Conservation (phyloP, 345 rosid genomes). For the Corchorus capsularis region DNA sequence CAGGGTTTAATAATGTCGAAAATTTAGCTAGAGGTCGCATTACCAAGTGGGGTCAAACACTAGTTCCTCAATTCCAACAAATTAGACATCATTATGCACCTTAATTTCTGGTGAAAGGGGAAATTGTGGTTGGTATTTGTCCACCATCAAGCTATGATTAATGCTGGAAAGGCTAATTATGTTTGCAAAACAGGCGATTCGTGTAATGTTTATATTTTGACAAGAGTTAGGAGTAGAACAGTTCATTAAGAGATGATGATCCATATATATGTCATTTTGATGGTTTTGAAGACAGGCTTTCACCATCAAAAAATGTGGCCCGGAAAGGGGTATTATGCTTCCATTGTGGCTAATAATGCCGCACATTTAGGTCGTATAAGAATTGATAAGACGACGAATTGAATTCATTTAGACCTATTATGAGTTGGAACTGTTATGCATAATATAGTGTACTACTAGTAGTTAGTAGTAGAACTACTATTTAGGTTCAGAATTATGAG, state of each 20-base stretch:
- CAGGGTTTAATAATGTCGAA: constrained; percentile 14
- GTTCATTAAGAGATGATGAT: neutral
- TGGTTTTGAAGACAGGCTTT: neutral
- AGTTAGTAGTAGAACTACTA: neutral
- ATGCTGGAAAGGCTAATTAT: neutral
- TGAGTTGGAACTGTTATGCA: neutral
- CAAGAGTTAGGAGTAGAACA: neutral
- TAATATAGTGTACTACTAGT: neutral
- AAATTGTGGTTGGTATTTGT: neutral
- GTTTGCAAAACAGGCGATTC: neutral
- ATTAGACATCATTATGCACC: neutral
- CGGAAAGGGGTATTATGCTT: neutral
- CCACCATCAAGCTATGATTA: neutral
- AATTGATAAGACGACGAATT: neutral
- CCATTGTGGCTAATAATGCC: neutral
- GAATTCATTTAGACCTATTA: neutral
- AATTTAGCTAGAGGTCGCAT: constrained; percentile 2
- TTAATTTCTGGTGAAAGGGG: constrained; percentile 2
- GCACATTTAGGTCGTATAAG: constrained; percentile 5
- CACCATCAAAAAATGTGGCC: neutral
- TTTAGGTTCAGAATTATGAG: neutral
- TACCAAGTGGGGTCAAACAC: neutral
- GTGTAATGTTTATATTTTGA: neutral
- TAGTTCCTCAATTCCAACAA: neutral
- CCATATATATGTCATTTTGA: neutral